Conservation (phyloP, 164 flowering plant genomes). For the Annona cherimola region DNA sequence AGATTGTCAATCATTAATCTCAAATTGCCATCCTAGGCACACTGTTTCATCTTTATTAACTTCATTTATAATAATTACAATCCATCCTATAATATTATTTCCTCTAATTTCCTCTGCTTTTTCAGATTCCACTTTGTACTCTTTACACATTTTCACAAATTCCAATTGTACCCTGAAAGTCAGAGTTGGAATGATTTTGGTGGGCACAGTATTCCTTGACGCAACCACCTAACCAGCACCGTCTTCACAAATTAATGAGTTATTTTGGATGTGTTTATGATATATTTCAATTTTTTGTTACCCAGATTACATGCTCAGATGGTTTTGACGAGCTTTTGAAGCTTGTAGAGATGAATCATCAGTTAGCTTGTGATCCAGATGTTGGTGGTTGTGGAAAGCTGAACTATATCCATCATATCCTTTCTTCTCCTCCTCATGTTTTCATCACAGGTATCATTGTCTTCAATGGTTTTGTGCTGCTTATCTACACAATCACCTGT, state of each 20-base stretch:
- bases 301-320: constrained; percentile 63
- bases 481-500: not conserved
- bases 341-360: constrained; percentile 87
- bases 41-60: no score
- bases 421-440: constrained; percentile 71
- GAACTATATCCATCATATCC: constrained; percentile 79
- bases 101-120: no score
- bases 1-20: no score
- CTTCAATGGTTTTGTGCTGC: not conserved
- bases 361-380: constrained; percentile 88
- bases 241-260: not conserved
- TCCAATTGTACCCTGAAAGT: no score
- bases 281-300: not conserved
- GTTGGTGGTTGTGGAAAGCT: constrained; percentile 81
- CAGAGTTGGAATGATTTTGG: no score
- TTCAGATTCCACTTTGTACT: no score
- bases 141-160: no score
- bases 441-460: constrained; percentile 67
- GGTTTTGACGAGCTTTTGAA: constrained; percentile 78
- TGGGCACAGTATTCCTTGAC: no score
- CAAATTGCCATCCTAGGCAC: no score
- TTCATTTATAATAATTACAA: no score
- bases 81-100: no score
- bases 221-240: not conserved
- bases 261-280: not conserved